Conservation (phyloP, 805 yeast species). For the Monosporozyma servazzii region DNA sequence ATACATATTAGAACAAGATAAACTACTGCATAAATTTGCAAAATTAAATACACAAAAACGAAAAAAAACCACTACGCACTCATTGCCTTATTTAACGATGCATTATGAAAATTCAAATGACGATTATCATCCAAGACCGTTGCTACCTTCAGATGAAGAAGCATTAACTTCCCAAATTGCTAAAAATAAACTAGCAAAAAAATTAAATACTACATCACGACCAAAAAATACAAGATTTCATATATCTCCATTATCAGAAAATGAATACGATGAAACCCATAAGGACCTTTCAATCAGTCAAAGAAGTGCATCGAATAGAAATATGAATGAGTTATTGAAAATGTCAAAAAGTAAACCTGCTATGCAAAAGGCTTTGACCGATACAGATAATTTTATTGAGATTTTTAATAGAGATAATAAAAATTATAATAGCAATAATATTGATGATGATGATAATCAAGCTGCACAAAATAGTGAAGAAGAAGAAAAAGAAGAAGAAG, state of each 20-base stretch:
- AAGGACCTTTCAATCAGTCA: background rate
- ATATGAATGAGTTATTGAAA: constrained; percentile 11
- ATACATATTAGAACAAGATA: background rate
- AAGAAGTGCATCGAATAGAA: constrained; percentile 20
- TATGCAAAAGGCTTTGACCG: constrained; percentile 24
- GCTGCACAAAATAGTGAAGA: too few relatives aligned
- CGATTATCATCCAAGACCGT: constrained; percentile 14
- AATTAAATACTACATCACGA: background rate
- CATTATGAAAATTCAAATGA: background rate
- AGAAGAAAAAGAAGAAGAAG: too few relatives aligned
- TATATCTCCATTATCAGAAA: background rate
- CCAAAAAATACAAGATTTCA: background rate
- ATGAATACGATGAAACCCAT: background rate
- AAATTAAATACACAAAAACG: too few relatives aligned
- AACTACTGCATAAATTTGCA: too few relatives aligned
- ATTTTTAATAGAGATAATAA: constrained; percentile 8
- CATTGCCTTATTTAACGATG: background rate
- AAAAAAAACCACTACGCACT: too few relatives aligned
- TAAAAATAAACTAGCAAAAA: background rate
- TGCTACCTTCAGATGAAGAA: constrained; percentile 25
- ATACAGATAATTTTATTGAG: constrained; percentile 26
- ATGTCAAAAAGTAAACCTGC: constrained; percentile 8
- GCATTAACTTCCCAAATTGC: background rate
- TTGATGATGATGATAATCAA: background rate
- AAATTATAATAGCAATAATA: background rate